Percentiles rank a stretch among this genome's conserved stretches.
phyloP scores from a whole-genome alignment of 75 land plant species.

The Isoetes taiwanensis region DNA sequence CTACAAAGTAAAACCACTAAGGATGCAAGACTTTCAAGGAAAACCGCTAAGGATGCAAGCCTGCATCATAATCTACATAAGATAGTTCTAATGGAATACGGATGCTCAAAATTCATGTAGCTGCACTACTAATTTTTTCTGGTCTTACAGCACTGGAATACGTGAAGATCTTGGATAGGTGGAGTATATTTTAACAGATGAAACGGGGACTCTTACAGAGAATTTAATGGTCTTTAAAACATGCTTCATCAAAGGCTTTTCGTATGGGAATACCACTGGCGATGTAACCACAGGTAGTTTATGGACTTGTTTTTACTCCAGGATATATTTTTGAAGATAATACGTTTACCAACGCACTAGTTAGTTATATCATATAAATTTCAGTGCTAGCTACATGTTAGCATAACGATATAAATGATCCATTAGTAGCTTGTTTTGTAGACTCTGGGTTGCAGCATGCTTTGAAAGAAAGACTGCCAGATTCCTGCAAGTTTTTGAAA shows the following conservation, averaged over 20 bases:
- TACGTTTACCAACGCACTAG: background rate
- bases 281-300: constrained; percentile 68
- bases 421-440: constrained; percentile 10
- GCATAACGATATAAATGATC: background rate
- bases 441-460: constrained; percentile 55
- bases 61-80: too few relatives aligned
- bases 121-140: background rate
- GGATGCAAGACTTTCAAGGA: too few relatives aligned
- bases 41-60: too few relatives aligned
- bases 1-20: constrained; percentile 71
- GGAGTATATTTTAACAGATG: constrained; percentile 95
- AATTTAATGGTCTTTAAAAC: constrained; percentile 86
- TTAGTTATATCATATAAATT: background rate
- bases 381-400: background rate
- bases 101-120: background rate
- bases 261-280: constrained; percentile 73
- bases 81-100: too few relatives aligned
- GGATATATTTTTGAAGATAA: background rate
- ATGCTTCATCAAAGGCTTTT: constrained; percentile 75
- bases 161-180: constrained; percentile 98
- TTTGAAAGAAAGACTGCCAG: constrained; percentile 35
- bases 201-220: constrained; percentile 97
- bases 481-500: constrained; percentile 58
- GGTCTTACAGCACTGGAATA: constrained; percentile 80
- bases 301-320: background rate